phyloP scores from a whole-genome alignment of 768 basidiomycete genomes.

The Lactarius deliciosus region DNA sequence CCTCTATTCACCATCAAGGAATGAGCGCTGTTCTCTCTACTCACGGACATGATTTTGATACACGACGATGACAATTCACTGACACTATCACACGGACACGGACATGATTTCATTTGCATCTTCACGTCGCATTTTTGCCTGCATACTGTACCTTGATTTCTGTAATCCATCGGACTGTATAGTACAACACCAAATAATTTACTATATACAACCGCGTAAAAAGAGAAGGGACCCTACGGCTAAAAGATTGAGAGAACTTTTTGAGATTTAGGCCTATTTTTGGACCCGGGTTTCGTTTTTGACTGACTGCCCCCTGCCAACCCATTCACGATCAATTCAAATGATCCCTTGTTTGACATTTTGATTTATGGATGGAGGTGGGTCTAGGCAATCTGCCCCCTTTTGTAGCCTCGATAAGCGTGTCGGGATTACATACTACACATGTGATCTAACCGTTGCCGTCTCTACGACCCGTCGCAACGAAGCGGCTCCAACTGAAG shows the following conservation, averaged over 20 bases:
- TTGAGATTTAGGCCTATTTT: neutral
- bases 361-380: neutral
- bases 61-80: neutral
- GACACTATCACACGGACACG: neutral
- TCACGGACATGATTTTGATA: conserved; percentile 1
- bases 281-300: neutral
- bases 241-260: no score
- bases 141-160: neutral
- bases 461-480: conserved; percentile 15
- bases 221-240: neutral
- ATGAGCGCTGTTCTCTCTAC: neutral
- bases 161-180: neutral
- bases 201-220: neutral
- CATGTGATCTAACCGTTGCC: conserved; percentile 20
- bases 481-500: neutral
- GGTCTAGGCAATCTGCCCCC: neutral
- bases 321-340: neutral
- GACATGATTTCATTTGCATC: neutral
- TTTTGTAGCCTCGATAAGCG: neutral
- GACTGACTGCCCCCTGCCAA: neutral
- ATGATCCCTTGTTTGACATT: neutral
- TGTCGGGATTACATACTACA: neutral
- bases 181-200: neutral
- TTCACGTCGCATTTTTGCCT: conserved; percentile 1
- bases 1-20: conserved; percentile 33